Evolutionary conservation across 2,329 filamentous ascomycete genomes (phyloP), one percentile per base, ranked within the genome.

Genomic region (Aschersonia sp.): DNA sequence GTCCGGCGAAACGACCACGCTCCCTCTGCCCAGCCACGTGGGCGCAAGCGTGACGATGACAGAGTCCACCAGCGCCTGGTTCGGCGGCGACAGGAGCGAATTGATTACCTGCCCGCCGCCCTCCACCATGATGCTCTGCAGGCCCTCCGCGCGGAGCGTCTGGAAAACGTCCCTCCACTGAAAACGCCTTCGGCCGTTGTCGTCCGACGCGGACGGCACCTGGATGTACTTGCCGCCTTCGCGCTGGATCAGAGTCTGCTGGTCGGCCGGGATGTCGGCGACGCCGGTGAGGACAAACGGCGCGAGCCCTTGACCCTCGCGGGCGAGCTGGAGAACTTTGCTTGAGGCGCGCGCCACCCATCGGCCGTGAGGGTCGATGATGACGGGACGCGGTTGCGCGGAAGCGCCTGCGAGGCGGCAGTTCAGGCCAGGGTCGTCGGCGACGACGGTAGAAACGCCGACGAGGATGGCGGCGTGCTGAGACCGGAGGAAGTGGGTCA

Each of bases 31-130:
- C n/a, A 97, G 71, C 77, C 87, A 97, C 0, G 81, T 87, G 7
- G 90, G 90, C 4, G 90, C 88, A 57, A 95, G 80, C 0, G 90
- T 95, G 49, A 95, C 73, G 56, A 97, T 84, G 45, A 95, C 81
- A 2, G 83, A 83, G 58, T 87, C 76, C 41, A 94, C 71, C 7
- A 88, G 66, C n/a, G 61, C 56, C 12, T 77, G 69, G 56, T 80
- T 77, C 31, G 68, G 67, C 2, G 76, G 70, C 40, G 74, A 70
- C n/a, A 97, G 70, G 14, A 97, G 66, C 39, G 83, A 77, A 59
- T 92, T 94, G 59, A 97, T 87, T 35, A 95, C 79, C 9, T 72
- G 70, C 0, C 77, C 89, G 9, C 90, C 90, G 0, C 90, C 90
- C 62, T 97, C 90, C 45, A 97, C 74, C 90, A 95, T 95, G 49